Evolutionary conservation across 495 filamentous ascomycete species (phyloP), one percentile per base, ranked within the genome.

Genomic region (Xylaria castorea): DNA sequence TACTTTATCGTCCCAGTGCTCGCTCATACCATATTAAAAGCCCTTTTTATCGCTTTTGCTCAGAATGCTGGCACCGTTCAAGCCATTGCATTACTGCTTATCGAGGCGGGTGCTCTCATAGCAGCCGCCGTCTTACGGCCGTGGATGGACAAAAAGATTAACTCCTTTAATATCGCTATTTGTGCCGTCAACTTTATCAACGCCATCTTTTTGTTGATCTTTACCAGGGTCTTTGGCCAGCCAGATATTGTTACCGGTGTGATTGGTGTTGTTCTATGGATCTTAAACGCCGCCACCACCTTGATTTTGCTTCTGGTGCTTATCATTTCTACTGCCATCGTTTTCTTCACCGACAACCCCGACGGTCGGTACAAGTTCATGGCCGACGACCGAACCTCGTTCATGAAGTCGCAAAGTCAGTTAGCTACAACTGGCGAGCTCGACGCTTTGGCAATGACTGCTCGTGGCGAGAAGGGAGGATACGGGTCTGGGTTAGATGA

Each of bases 121-220:
- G 89, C 80, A 25, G 90, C 94, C 44, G 91, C 89, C 66, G 89
- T 97, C 61, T 82, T 97, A 72, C 91, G 93, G 51, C 96, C 96
- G 11, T 99, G 94, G 91, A 98, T 99, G 96, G 96, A 99, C 85
- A 98, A 97, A 89, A 96, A 94, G 83, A 98, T 95, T 66, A 99
- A 99, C 80, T 89, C 91, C 58, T 97, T 97, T 87, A 98, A 98
- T 83, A 97, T 99, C 75, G 86, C 95, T 71, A 98, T 99, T 75
- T 91, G 89, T 68, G 90, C 88, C 50, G 85, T 97, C 79, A 98
- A 98, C 82, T 97, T 98, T 79, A 76, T 98, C 79, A 97, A 97
- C 78, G 89, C 90, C 71, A 89, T 97, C 80, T 95, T 96, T 84
- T 84, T 97, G 3, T 84, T 97, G 11, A 86, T 97, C 58, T 95